phyloP scores from a whole-genome alignment of 1,284 basidiomycete genomes.

The Rhizoctonia solani region DNA sequence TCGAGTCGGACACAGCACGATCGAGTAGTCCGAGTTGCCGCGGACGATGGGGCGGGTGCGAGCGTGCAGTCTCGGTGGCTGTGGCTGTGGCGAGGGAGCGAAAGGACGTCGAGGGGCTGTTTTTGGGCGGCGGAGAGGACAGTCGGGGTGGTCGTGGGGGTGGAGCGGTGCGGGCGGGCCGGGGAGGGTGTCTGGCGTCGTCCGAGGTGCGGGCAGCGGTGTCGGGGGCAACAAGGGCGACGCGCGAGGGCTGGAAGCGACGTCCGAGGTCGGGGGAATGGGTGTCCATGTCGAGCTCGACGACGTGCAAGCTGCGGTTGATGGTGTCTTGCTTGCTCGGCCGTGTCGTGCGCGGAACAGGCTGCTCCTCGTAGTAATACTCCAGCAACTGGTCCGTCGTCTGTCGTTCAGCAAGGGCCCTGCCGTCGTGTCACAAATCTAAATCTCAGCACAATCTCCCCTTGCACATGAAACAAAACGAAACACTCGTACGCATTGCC shows the following conservation, averaged over 20 bases:
- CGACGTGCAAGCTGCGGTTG: conserved; percentile 37
- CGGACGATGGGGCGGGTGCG: neutral
- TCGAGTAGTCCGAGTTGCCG: conserved; percentile 33
- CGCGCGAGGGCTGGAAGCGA: conserved; percentile 28
- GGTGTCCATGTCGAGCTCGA: conserved; percentile 40
- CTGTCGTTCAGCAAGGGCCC: conserved; percentile 16
- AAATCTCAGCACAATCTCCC: neutral
- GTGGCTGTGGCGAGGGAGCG: neutral
- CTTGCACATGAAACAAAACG: neutral
- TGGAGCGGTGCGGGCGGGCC: conserved; percentile 7
- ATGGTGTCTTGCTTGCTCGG: neutral
- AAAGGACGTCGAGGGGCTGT: neutral
- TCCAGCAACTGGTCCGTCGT: conserved; percentile 25
- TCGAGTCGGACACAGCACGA: conserved; percentile 30
- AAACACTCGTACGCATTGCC: no score
- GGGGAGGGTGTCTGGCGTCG: conserved; percentile 8
- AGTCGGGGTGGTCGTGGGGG: conserved; percentile 17
- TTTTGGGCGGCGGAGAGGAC: conserved; percentile 23
- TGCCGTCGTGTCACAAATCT: neutral
- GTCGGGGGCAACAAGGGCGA: conserved; percentile 38
- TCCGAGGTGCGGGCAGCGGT: conserved; percentile 35
- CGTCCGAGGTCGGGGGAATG: neutral
- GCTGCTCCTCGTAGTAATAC: conserved; percentile 1
- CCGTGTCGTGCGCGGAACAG: neutral
- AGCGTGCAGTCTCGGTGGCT: neutral